Conservation (phyloP, 2,329 filamentous ascomycete genomes). For the Fusarium stilboides region DNA sequence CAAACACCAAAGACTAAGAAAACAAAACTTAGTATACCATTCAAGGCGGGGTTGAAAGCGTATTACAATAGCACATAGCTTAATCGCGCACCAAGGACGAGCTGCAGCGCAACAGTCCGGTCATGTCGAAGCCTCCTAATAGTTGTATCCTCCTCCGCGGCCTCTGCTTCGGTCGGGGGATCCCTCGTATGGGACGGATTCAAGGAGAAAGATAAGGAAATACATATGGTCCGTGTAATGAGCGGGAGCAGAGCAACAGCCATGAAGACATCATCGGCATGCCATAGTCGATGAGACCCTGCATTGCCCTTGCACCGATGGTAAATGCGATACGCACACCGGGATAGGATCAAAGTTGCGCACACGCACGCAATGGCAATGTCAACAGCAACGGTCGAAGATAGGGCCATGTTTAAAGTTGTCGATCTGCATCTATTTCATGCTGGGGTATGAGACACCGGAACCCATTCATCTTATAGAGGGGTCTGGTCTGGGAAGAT, state of each 20-base stretch:
- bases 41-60: neutral
- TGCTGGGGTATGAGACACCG: neutral
- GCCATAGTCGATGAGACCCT: conserved; percentile 50
- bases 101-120: conserved; percentile 37
- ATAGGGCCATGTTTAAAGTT: conserved; percentile 21
- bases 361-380: conserved; percentile 46
- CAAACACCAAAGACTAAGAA: conserved; percentile 47
- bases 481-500: too few relatives aligned
- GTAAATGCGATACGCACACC: conserved; percentile 47
- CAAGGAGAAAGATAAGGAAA: conserved; percentile 43
- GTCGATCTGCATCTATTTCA: neutral
- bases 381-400: conserved; percentile 43
- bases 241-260: conserved; percentile 49
- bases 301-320: conserved; percentile 43
- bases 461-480: too few relatives aligned
- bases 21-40: neutral
- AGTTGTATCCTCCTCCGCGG: conserved; percentile 20
- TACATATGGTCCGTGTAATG: conserved; percentile 42
- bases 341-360: conserved; percentile 44
- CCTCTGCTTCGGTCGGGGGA: conserved; percentile 20
- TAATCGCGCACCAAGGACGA: conserved; percentile 45
- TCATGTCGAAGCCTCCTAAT: conserved; percentile 29
- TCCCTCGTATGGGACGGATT: conserved; percentile 41
- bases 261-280: conserved; percentile 50
- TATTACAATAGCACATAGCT: conserved; percentile 48